These are phyloP conservation scores for Aspergillus sp. DNA, from an alignment of 2,329 filamentous ascomycete species.

Conservation along the genomic window DNA sequence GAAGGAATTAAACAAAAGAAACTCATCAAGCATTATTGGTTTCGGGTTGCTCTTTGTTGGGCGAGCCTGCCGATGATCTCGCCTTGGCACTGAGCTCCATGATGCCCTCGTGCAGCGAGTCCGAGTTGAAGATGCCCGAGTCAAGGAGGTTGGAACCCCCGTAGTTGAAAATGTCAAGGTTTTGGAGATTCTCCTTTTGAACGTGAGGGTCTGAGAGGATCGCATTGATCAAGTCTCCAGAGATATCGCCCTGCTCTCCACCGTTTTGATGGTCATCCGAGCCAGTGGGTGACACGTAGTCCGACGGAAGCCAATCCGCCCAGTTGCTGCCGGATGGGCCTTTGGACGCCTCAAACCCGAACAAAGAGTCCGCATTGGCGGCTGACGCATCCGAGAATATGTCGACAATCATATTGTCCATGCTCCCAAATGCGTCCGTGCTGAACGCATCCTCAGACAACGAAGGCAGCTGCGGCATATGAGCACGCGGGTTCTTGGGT, in stretches of 20 bases:
- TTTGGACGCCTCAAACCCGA: conserved; percentile 27
- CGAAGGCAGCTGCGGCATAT: conserved; percentile 17
- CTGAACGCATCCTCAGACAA: conserved; percentile 25
- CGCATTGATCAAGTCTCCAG: conserved; percentile 34
- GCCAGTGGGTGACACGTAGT: conserved; percentile 32
- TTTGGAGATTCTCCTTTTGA: conserved; percentile 26
- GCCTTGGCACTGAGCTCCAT: conserved; percentile 22
- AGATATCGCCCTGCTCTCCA: conserved; percentile 15
- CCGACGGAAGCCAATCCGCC: conserved; percentile 38
- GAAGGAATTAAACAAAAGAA: conserved; percentile 11
- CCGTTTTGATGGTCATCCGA: conserved; percentile 24
- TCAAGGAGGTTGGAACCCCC: conserved; percentile 30
- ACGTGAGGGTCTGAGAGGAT: conserved; percentile 35
- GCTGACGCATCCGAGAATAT: conserved; percentile 34
- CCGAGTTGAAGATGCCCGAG: conserved; percentile 37
- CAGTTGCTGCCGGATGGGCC: conserved; percentile 26
- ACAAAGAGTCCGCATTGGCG: conserved; percentile 25
- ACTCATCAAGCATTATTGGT: conserved; percentile 20
- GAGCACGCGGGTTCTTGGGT: conserved; percentile 22
- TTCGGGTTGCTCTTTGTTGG: conserved; percentile 12
- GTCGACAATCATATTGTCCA: conserved; percentile 38
- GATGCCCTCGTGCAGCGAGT: conserved; percentile 28
- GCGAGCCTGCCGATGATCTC: conserved; percentile 14
- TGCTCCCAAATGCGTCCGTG: conserved; percentile 25
- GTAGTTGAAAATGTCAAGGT: conserved; percentile 33